A percentile compares a stretch with the other conserved stretches of the same genome.
Conservation (phyloP, 345 rosid species). For the Jatropha curcas region DNA sequence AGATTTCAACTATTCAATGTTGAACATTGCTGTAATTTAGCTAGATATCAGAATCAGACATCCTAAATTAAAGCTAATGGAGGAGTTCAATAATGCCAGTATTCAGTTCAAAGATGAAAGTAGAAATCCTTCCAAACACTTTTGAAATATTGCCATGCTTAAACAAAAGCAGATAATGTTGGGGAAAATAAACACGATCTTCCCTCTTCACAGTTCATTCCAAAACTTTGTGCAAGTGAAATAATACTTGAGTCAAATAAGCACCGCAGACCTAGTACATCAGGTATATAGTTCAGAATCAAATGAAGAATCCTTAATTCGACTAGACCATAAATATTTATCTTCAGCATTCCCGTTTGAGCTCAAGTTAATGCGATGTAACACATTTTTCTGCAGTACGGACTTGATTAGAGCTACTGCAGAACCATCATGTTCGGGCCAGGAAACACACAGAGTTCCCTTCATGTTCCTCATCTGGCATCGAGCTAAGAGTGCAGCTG, state of each 20-base stretch:
- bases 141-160: not conserved
- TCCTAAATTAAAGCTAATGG: not conserved
- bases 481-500: slow-evolving; percentile 73
- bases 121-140: not conserved
- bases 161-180: not conserved
- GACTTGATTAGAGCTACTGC: slow-evolving; percentile 50
- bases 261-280: slow-evolving; percentile 1
- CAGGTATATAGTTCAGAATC: slow-evolving; percentile 66
- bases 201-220: not conserved
- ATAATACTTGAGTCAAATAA: not conserved
- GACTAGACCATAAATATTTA: slow-evolving; percentile 27
- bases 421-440: slow-evolving; percentile 75
- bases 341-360: slow-evolving; percentile 23
- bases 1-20: not conserved
- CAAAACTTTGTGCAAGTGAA: not conserved
- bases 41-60: not conserved
- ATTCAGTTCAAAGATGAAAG: not conserved
- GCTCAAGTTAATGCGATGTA: slow-evolving; percentile 46
- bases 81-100: too few species aligned
- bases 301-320: slow-evolving; percentile 44
- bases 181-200: not conserved
- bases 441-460: slow-evolving; percentile 68
- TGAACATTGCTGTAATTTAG: not conserved
- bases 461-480: slow-evolving; percentile 73
- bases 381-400: slow-evolving; percentile 46